Conservation (phyloP, 495 filamentous ascomycete genomes). For the Neurospora sp. region DNA sequence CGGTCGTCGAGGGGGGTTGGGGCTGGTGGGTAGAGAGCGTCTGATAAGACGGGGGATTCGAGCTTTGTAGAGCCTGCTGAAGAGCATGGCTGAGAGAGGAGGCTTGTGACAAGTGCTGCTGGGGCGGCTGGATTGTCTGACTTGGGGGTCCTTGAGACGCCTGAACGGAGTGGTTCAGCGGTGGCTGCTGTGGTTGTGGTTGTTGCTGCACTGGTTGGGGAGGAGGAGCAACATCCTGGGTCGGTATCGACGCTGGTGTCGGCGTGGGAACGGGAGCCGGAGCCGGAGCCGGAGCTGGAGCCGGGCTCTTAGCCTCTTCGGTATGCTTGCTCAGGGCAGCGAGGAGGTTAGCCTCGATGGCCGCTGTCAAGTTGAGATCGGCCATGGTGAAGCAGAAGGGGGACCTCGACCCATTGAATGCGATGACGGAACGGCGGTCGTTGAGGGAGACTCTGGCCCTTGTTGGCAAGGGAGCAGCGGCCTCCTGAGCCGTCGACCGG, state of each 20-base stretch:
- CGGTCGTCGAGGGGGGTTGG: neutral
- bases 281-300: neutral
- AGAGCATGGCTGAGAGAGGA: neutral
- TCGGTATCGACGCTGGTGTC: neutral
- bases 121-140: neutral
- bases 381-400: conserved; percentile 6
- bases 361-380: conserved; percentile 1
- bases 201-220: neutral
- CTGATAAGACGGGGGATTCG: neutral
- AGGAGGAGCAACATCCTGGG: neutral
- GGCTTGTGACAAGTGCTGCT: conserved; percentile 1
- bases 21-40: neutral
- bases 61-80: neutral
- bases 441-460: conserved; percentile 4
- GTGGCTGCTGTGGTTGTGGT: neutral
- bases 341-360: conserved; percentile 11
- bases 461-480: conserved; percentile 5
- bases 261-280: neutral
- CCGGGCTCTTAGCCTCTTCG: neutral
- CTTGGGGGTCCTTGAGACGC: neutral
- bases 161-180: neutral
- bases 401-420: conserved; percentile 6
- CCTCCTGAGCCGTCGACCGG: neutral
- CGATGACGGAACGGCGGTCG: neutral
- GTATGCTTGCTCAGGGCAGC: conserved; percentile 7